Conservation (phyloP, 1,284 basidiomycete species). For the Microbotryum saponariae region DNA sequence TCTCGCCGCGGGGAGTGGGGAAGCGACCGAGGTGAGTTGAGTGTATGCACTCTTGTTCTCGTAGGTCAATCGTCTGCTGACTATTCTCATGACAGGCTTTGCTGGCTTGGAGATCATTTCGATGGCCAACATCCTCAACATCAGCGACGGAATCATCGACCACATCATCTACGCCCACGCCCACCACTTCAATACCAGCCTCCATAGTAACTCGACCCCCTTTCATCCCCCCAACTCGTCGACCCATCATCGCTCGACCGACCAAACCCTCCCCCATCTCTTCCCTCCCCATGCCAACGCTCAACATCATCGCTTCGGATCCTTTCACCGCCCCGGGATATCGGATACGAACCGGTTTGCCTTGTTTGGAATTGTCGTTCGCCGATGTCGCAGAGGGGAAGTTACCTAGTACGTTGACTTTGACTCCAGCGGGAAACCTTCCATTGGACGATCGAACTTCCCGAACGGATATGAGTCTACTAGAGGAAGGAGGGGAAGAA, state of each 20-base stretch:
- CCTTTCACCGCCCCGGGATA: conserved; percentile 31
- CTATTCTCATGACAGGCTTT: conserved; percentile 5
- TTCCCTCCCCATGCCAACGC: neutral
- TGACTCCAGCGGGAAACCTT: conserved; percentile 14
- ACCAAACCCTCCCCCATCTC: neutral
- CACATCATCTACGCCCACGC: neutral
- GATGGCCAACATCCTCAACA: conserved; percentile 9
- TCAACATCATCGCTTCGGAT: conserved; percentile 29
- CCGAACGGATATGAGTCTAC: neutral
- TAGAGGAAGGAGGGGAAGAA: conserved; percentile 8
- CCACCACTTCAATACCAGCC: neutral
- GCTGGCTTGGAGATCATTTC: conserved; percentile 16
- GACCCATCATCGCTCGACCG: neutral
- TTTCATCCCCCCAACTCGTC: neutral
- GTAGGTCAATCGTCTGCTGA: neutral
- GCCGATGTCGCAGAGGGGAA: conserved; percentile 50
- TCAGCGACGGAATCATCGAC: neutral
- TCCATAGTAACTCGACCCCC: neutral
- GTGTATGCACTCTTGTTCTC: neutral
- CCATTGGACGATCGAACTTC: neutral
- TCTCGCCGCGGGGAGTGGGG: conserved; percentile 47
- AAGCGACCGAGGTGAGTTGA: conserved; percentile 39
- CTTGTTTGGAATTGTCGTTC: conserved; percentile 51
- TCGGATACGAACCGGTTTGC: conserved; percentile 44
- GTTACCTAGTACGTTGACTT: conserved; percentile 41